A percentile compares a stretch with the other conserved stretches of the same genome.
Evolutionary conservation across 345 rosid genomes (phyloP).

Genomic region (Psidium guajava): DNA sequence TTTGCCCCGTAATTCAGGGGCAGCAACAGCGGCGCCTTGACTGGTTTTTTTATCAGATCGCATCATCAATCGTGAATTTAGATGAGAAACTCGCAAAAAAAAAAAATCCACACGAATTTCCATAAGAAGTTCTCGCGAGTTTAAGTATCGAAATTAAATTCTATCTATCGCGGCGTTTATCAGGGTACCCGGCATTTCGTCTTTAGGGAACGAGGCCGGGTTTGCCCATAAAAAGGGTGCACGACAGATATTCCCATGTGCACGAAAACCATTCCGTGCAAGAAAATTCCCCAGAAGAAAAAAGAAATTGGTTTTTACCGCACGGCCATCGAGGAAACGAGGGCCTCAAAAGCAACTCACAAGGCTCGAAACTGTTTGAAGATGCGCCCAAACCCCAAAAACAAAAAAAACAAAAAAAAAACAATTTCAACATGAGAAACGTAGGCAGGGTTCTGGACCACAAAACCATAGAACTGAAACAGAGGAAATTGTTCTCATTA

Average conservation of each 20-base stretch:
- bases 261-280: background rate
- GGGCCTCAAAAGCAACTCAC: background rate
- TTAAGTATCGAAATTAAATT: background rate
- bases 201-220: background rate
- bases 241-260: background rate
- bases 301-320: background rate
- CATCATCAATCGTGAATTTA: background rate
- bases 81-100: accelerated
- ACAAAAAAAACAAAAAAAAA: background rate
- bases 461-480: background rate
- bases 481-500: too few species aligned
- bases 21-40: background rate
- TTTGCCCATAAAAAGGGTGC: background rate
- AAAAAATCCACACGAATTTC: background rate
- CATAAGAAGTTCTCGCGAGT: background rate
- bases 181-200: background rate
- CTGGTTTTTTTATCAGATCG: background rate
- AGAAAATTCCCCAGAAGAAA: background rate
- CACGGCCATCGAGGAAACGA: background rate
- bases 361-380: background rate
- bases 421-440: background rate
- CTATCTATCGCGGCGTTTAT: background rate
- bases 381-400: background rate
- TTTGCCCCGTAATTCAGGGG: background rate
- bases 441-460: background rate